Evolutionary conservation across 495 filamentous ascomycete species (phyloP), one percentile per base, ranked within the genome.

Genomic region (Pyrenula aspistea): DNA sequence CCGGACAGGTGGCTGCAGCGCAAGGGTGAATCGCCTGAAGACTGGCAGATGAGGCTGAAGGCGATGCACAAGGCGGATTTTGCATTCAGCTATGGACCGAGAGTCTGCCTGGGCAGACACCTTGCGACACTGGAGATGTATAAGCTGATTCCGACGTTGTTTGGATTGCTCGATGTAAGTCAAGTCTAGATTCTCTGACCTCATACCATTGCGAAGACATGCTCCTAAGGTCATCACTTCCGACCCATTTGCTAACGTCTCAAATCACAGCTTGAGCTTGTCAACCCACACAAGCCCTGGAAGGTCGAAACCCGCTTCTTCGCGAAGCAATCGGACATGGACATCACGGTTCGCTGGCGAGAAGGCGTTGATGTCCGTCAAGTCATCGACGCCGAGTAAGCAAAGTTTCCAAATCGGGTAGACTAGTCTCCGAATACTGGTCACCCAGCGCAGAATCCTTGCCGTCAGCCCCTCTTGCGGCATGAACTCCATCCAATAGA

Each of bases 41-140:
- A 88, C 85, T 80, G 74, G 73, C 68, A 68, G 68, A 55, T 73
- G 71, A 61, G 80, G 71, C 60, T 65, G n/a, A 58, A 56, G 15
- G 59, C 63, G 0, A 59, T 24, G 67, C 55, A 62, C 36, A 72
- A 53, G 65, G 73, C 11, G 60, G 60, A 49, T 72, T 67, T 25
- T 59, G 73, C 53, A 63, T 73, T 31, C 62, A 66, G 20, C 67
- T 66, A 55, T 24, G 60, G 61, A 51, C 10, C 15, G 20, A 10
- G 0, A 22, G 24, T 22, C 11, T 42, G 1, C 49, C 2, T 24
- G 2, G 3, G 31, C 54, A 4, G 22, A 1, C 20, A 20, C 2
- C 19, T 52, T 31, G 12, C 58, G 48, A 24, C 24, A 54, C 25
- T 53, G 25, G 57, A 12, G 67, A 42, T 49, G 2, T 19, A 12